Evolutionary conservation across 345 rosid genomes (phyloP).

Genomic region (Dipteronia sinensis): DNA sequence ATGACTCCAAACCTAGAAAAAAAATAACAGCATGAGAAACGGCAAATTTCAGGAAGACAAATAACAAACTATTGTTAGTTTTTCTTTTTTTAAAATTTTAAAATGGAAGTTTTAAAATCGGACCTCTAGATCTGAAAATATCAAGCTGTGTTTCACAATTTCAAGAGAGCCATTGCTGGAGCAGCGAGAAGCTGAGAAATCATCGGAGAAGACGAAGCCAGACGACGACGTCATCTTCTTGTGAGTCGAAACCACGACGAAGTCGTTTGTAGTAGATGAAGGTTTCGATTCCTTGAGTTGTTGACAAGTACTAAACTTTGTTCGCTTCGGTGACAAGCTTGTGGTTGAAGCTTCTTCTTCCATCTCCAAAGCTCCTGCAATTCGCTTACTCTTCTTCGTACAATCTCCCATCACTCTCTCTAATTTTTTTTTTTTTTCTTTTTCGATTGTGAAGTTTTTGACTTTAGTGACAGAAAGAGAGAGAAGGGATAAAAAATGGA

Average conservation of each 20-base stretch:
- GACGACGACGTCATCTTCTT: conserved; percentile 1
- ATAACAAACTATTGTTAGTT: background rate
- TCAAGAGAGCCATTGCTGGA: background rate
- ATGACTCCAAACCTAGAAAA: background rate
- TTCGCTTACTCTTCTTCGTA: conserved; percentile 13
- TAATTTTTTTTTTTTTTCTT: background rate
- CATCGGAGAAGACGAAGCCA: background rate
- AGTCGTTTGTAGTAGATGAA: background rate
- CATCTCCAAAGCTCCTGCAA: background rate
- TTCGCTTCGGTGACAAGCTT: conserved; percentile 4
- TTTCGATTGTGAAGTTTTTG: background rate
- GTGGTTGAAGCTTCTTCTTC: background rate
- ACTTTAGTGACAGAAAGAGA: background rate
- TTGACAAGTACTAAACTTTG: conserved; percentile 1
- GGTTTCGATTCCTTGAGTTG: conserved; percentile 1
- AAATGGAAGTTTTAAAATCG: background rate
- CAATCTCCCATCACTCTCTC: conserved; percentile 13
- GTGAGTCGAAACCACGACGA: background rate
- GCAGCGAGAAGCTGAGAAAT: conserved; percentile 6
- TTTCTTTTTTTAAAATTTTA: background rate
- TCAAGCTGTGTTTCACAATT: background rate
- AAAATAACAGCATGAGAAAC: conserved; percentile 13
- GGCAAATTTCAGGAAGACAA: background rate
- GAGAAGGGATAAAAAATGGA: conserved; percentile 13
- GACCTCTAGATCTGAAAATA: conserved; percentile 22